These are phyloP conservation scores for Orobanche coerulescens DNA, from an alignment of 257 asterid species.

Conservation along the genomic window DNA sequence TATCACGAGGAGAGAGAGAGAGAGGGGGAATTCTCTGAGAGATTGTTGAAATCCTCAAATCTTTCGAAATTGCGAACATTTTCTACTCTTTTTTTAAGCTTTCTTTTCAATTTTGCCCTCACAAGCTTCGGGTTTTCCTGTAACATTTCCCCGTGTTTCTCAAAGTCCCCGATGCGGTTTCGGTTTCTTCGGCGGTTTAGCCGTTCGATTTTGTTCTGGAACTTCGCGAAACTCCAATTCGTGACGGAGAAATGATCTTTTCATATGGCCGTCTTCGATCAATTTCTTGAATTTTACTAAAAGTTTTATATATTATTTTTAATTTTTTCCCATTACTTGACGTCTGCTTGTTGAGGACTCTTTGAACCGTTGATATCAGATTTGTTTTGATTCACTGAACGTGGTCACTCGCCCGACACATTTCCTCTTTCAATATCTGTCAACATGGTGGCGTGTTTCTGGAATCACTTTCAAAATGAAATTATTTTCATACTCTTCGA, in stretches of 20 bases:
- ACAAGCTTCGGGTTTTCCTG: neutral
- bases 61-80: neutral
- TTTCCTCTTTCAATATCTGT: constrained; percentile 8
- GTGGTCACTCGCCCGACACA: neutral
- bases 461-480: constrained; percentile 1
- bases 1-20: too few species aligned
- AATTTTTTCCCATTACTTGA: neutral
- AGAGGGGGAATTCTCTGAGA: too few species aligned
- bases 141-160: constrained; percentile 1
- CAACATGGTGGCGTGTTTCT: constrained; percentile 12
- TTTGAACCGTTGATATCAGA: constrained; percentile 20
- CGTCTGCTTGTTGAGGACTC: constrained; percentile 7
- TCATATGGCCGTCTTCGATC: constrained; percentile 19
- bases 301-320: neutral
- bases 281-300: constrained; percentile 19
- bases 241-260: constrained; percentile 27
- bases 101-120: neutral
- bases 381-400: constrained; percentile 3
- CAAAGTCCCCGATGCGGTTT: constrained; percentile 19
- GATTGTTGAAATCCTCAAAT: too few species aligned
- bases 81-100: neutral
- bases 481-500: constrained; percentile 13
- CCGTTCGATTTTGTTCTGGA: constrained; percentile 17
- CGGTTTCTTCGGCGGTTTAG: constrained; percentile 17
- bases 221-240: constrained; percentile 16